These are phyloP conservation scores for Sequoiadendron giganteum DNA, from an alignment of 75 land plant genomes.

Conservation along the genomic window DNA sequence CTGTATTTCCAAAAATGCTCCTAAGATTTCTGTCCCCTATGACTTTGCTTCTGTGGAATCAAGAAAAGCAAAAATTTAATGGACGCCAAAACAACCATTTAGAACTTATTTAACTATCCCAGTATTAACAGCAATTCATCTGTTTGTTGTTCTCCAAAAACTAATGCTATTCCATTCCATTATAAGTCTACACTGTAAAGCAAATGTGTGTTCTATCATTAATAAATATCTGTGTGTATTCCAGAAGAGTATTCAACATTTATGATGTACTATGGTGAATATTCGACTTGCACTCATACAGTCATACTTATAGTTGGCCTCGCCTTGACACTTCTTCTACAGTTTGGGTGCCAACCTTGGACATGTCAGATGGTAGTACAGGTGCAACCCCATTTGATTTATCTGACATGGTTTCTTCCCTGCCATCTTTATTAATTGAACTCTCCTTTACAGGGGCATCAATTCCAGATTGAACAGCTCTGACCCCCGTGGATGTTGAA, in stretches of 20 bases:
- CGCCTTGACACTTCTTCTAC: background rate
- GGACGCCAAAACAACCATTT: background rate
- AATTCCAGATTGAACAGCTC: constrained; percentile 1
- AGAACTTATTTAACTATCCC: background rate
- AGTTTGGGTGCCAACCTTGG: constrained; percentile 4
- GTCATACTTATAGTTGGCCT: background rate
- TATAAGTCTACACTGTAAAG: background rate
- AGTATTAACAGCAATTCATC: background rate
- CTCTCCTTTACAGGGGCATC: constrained; percentile 4
- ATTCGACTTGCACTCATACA: background rate
- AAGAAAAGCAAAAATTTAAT: background rate
- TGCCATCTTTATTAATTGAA: constrained; percentile 2
- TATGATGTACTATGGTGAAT: background rate
- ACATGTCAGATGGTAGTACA: background rate
- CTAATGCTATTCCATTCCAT: background rate
- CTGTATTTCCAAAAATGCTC: background rate
- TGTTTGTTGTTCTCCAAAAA: background rate
- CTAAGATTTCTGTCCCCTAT: background rate
- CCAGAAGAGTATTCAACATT: background rate
- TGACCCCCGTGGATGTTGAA: constrained; percentile 1
- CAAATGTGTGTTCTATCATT: background rate
- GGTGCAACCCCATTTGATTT: constrained; percentile 5
- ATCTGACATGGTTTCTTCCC: background rate
- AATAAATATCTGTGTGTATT: background rate
- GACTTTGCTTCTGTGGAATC: constrained; percentile 3